Evolutionary conservation across 78 protist genomes (phyloP).

Genomic region (Trichosphaerium sp.): DNA sequence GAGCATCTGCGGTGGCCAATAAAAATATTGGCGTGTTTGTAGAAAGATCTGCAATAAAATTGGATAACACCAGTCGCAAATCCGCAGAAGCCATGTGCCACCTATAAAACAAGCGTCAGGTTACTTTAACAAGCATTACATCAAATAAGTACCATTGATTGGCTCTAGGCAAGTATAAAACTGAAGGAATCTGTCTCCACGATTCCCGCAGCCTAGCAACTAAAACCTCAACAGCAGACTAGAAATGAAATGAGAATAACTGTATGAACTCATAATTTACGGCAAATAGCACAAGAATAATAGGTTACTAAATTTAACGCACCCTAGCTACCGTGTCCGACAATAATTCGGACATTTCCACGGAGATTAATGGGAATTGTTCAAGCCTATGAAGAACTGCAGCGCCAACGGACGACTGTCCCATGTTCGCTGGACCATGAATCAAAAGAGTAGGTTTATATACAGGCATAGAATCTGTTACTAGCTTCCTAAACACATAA

Average conservation of each 20-base stretch:
- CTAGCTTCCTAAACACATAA: background rate
- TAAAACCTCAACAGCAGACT: constrained; percentile 32
- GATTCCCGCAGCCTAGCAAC: constrained; percentile 25
- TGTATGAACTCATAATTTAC: background rate
- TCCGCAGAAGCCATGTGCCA: background rate
- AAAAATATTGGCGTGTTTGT: constrained; percentile 16
- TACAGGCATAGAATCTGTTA: constrained; percentile 12
- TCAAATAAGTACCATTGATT: no score
- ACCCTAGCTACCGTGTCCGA: constrained; percentile 20
- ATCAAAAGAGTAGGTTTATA: constrained; percentile 32
- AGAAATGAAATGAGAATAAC: background rate
- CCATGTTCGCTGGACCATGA: constrained; percentile 23
- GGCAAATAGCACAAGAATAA: background rate
- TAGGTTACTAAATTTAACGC: no score
- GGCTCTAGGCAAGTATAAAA: constrained; percentile 36
- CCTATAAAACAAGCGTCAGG: constrained; percentile 22
- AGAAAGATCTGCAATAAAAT: constrained; percentile 3
- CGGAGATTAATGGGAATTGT: constrained; percentile 17
- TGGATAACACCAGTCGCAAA: constrained; percentile 1
- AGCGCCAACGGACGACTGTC: constrained; percentile 27
- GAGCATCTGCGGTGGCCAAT: constrained; percentile 12
- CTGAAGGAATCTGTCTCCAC: constrained; percentile 9
- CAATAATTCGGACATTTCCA: constrained; percentile 15
- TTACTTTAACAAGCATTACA: no score
- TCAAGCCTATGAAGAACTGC: constrained; percentile 16